Evolutionary conservation across 2,329 filamentous ascomycete genomes (phyloP), one percentile per base, ranked within the genome.

Genomic region (Pezicula carpinea): DNA sequence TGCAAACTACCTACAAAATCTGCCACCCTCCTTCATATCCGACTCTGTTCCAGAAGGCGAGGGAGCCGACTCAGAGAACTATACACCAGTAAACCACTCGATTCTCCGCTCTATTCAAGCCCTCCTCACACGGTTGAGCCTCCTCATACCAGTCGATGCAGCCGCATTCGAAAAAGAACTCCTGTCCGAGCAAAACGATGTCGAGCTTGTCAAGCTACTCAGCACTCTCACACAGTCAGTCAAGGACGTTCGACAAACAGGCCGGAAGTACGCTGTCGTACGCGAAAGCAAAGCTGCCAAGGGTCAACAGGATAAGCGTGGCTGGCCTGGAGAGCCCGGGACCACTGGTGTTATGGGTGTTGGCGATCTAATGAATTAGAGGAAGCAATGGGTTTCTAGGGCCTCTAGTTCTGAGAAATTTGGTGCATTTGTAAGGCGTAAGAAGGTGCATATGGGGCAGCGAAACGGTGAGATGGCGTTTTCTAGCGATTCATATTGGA

Each of bases 41-140:
- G 74, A 75, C 40, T 59, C 60, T 44, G 60, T 50, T 53, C 69
- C 52, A 47, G 71, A 50, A 59, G 56, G 47, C 56, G 45, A 45
- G 32, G 60, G 61, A 39, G 51, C 47, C 35, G 51, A 50, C 19
- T 49, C 50, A n/a, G 52, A 58, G 40, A 53, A 58, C 23, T 54
- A 58, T 21, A 57, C 54, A 18, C 54, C 54, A n/a, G 54, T 59
- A 38, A 58, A 89, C 6, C 79, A 89, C 60, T 77, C 82, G 2
- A 83, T 96, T 35, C 81, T 99, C 26, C 89, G 93, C 52, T 89
- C 89, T 53, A 89, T 96, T 53, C 87, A 91, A 60, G 86, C 91
- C 2, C 83, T 96, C 34, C 79, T 96, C 52, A 85, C 85, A 42
- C 86, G 92, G 43, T 77, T 96, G 22, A 86, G 87, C 33, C 83